Base-by-base conservation (phyloP, 2,329 filamentous ascomycete genomes). In the Aspergillus luchuensis region DNA sequence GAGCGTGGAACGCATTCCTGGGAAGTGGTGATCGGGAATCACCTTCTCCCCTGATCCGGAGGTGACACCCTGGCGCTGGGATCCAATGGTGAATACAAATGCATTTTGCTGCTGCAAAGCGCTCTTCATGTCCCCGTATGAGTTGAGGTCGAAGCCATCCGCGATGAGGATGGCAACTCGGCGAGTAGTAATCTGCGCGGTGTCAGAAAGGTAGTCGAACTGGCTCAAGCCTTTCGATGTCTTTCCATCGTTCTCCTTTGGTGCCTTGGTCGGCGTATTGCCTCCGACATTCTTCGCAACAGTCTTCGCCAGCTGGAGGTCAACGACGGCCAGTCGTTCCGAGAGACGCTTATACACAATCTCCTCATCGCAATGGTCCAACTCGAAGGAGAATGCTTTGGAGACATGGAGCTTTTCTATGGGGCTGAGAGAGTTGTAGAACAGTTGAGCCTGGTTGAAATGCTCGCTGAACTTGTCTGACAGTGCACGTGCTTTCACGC, bases 221-320 rank as follows among this genome's bases (percentile, higher is more conserved):
- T 93, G 90, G 36, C 71, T 74, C 11, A 91, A 49, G 89, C 79
- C 38, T 82, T 83, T 72, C 82, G 89, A 81, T 62, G 81, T 90
- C 67, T 85, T 85, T 54, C 90, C 89, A 59, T 89, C 86, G 75
- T 92, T 93, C 0, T 80, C 72, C 15, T 81, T 82, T 0, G 74
- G 76, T 3, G 81, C 74, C 60, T 86, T 80, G 3, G 61, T 83
- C 70, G 13, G 90, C 84, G 83, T 79, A 1, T 85, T 80, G 0
- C 83, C 89, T n/a, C 91, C 91, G 0, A 91, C 90, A 74, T 89
- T 84, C 51, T 87, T 84, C 0, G 89, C 89, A 0, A 93, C 89
- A 0, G 80, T 78, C 71, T 89, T 83, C 0, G 91, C 89, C 0
- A 95, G 84, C 0, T 79, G 80, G 0, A 91, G 77, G 58, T 92